These are phyloP conservation scores for Pichia ethanolica DNA, from an alignment of 805 yeast genomes.

Conservation along the genomic window DNA sequence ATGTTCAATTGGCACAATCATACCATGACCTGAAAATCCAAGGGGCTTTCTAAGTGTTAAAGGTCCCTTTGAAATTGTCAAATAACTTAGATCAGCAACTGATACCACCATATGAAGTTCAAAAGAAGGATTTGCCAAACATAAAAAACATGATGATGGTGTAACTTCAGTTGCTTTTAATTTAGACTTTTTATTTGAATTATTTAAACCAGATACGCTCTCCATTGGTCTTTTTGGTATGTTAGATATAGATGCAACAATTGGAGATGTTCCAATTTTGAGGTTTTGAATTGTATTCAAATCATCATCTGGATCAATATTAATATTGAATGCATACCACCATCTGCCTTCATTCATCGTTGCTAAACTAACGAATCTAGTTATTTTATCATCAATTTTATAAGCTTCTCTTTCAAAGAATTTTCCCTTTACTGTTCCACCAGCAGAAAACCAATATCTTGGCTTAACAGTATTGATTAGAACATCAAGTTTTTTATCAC, in stretches of 20 bases:
- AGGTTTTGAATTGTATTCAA: not conserved
- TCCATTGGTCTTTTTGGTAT: not conserved
- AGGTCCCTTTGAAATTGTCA: slow-evolving; percentile 86
- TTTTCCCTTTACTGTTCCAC: slow-evolving; percentile 36
- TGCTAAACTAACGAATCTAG: slow-evolving; percentile 63
- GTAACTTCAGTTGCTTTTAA: slow-evolving; percentile 22
- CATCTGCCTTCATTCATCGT: slow-evolving; percentile 53
- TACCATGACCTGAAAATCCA: slow-evolving; percentile 71
- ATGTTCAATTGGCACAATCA: slow-evolving; percentile 76
- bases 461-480: slow-evolving; percentile 44
- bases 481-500: slow-evolving; percentile 39
- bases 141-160: slow-evolving; percentile 70
- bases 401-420: slow-evolving; percentile 54
- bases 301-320: slow-evolving; percentile 18
- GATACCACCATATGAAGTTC: slow-evolving; percentile 77
- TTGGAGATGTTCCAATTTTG: not conserved
- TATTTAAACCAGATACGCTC: not conserved
- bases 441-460: slow-evolving; percentile 58
- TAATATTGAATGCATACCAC: slow-evolving; percentile 66
- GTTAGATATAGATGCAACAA: not conserved
- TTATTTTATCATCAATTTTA: slow-evolving; percentile 28
- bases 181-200: not conserved
- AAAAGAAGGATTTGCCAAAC: slow-evolving; percentile 70
- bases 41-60: slow-evolving; percentile 43
- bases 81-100: slow-evolving; percentile 56